These are phyloP conservation scores for Candida sojae DNA, from an alignment of 1,139 yeast genomes.

Conservation along the genomic window DNA sequence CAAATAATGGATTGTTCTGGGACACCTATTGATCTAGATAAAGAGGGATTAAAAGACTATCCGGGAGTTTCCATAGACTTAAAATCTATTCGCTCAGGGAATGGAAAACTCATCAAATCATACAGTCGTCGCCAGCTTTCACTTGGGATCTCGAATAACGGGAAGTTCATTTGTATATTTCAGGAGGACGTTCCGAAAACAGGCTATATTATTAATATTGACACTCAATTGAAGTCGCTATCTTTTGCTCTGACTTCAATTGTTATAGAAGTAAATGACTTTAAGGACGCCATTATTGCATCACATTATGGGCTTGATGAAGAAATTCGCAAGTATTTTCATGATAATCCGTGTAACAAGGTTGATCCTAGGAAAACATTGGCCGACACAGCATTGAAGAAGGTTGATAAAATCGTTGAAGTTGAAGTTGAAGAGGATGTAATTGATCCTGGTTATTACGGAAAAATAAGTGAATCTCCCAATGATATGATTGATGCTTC, in stretches of 20 bases:
- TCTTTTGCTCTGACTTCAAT: constrained; percentile 11
- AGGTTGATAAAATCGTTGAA: neutral
- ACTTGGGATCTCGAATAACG: constrained; percentile 13
- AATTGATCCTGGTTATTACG: neutral
- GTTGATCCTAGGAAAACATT: constrained; percentile 9
- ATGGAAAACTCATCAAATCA: constrained; percentile 1
- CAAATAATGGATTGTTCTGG: constrained; percentile 10
- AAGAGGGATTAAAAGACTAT: neutral
- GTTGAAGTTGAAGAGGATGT: neutral
- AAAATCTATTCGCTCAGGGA: constrained; percentile 6
- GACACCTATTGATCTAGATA: neutral
- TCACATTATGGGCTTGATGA: constrained; percentile 12
- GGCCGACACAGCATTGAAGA: constrained; percentile 4
- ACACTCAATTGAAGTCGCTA: constrained; percentile 11
- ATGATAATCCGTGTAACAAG: constrained; percentile 9
- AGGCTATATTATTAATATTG: constrained; percentile 10
- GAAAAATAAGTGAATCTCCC: neutral
- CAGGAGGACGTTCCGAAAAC: constrained; percentile 6
- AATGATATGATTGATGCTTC: neutral
- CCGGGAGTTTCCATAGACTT: constrained; percentile 6
- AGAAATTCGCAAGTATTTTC: constrained; percentile 14
- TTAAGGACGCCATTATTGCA: constrained; percentile 10
- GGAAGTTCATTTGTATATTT: constrained; percentile 11
- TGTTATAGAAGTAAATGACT: constrained; percentile 11
- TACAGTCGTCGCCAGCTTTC: neutral